Conservation (phyloP, 2,329 filamentous ascomycete genomes). For the Xylariaceae sp. region DNA sequence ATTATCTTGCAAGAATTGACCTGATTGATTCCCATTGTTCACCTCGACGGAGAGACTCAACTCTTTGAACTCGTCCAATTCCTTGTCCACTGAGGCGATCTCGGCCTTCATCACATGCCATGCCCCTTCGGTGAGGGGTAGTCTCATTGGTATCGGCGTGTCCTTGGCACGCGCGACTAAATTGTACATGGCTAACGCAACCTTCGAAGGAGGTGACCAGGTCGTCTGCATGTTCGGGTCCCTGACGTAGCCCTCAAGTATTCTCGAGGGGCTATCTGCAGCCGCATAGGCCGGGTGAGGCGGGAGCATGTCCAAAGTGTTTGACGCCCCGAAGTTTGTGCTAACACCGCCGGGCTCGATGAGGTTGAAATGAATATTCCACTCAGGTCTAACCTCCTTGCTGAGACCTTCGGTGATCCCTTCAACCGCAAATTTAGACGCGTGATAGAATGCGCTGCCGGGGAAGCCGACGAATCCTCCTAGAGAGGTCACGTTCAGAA, state of each 20-base stretch:
- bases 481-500: slow-evolving; percentile 21
- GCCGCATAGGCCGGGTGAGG: slow-evolving; percentile 17
- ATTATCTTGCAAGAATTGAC: slow-evolving; percentile 9
- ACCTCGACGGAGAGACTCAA: slow-evolving; percentile 19
- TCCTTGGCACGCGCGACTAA: slow-evolving; percentile 11
- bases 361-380: slow-evolving; percentile 25
- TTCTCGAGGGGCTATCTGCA: slow-evolving; percentile 11
- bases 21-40: slow-evolving; percentile 11
- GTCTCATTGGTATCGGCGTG: slow-evolving; percentile 14
- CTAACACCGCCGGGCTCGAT: slow-evolving; percentile 20
- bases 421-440: slow-evolving; percentile 22
- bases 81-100: slow-evolving; percentile 14
- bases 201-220: slow-evolving; percentile 14
- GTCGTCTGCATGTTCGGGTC: slow-evolving; percentile 10
- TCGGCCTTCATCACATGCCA: slow-evolving; percentile 17
- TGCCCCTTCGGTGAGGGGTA: slow-evolving; percentile 15
- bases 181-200: slow-evolving; percentile 19
- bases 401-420: slow-evolving; percentile 19
- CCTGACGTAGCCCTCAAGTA: slow-evolving; percentile 11
- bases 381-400: slow-evolving; percentile 19
- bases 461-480: slow-evolving; percentile 21
- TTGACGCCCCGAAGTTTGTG: slow-evolving; percentile 13
- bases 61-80: slow-evolving; percentile 17
- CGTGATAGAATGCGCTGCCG: slow-evolving; percentile 23
- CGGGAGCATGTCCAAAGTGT: slow-evolving; percentile 10